Evolutionary conservation across 75 land plant genomes (phyloP).

Genomic region (Selaginella moellendorffii): DNA sequence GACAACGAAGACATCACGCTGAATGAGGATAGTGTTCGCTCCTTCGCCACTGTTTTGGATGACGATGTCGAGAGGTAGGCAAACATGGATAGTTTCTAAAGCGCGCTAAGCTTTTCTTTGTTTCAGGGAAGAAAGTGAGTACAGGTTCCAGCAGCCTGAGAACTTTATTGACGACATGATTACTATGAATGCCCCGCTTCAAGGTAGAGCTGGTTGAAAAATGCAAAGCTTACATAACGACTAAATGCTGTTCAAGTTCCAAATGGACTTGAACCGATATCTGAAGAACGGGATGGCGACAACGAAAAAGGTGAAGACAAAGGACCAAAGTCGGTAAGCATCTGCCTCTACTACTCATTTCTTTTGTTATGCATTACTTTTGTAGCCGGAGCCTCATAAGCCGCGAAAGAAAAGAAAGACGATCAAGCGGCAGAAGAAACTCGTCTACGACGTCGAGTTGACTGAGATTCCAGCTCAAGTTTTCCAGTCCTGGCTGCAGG

Average conservation of each 20-base stretch:
- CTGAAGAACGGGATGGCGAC: neutral
- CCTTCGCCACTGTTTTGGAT: neutral
- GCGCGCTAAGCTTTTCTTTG: neutral
- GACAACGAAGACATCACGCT: neutral
- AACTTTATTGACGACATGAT: neutral
- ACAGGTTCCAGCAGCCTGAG: conserved; percentile 1
- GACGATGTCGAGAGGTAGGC: too few relatives aligned
- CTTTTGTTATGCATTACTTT: too few relatives aligned
- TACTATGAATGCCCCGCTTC: neutral
- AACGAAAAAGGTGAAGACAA: neutral
- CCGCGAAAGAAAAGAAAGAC: neutral
- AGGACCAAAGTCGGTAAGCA: too few relatives aligned
- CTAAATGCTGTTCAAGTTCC: neutral
- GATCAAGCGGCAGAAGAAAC: neutral
- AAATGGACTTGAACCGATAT: neutral
- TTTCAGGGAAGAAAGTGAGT: neutral
- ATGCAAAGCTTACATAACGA: neutral
- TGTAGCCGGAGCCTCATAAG: neutral
- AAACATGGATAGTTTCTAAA: neutral
- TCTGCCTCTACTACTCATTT: too few relatives aligned
- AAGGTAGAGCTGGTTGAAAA: neutral
- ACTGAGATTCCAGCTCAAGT: conserved; percentile 38
- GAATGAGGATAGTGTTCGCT: neutral
- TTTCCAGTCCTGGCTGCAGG: conserved; percentile 54
- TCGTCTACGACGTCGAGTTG: conserved; percentile 36